Evolutionary conservation across 768 basidiomycete species (phyloP).

Genomic region (Calocybe gangraenosa): DNA sequence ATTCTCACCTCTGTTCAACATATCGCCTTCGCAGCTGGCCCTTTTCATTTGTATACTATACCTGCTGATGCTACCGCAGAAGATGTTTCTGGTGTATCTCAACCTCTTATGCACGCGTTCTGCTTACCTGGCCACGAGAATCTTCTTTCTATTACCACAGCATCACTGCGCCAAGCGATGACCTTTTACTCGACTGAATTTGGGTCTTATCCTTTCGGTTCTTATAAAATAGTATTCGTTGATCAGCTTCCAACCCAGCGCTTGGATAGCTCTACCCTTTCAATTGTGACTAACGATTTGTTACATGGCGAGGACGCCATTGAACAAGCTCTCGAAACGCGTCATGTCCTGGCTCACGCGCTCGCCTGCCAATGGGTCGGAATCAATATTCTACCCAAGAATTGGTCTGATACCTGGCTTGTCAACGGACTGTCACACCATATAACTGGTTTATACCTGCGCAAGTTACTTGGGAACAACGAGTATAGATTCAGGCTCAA

Average conservation of each 20-base stretch:
- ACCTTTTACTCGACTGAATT: constrained; percentile 87
- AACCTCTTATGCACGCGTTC: constrained; percentile 84
- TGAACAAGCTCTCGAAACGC: constrained; percentile 89
- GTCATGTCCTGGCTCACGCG: constrained; percentile 82
- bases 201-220: constrained; percentile 94
- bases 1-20: constrained; percentile 93
- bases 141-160: constrained; percentile 62
- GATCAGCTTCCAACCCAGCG: constrained; percentile 80
- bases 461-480: constrained; percentile 89
- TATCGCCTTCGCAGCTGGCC: constrained; percentile 92
- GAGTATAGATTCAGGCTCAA: constrained; percentile 94
- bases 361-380: constrained; percentile 97
- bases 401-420: constrained; percentile 95
- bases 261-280: constrained; percentile 82
- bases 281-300: constrained; percentile 75
- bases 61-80: constrained; percentile 57
- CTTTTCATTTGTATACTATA: constrained; percentile 78
- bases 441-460: constrained; percentile 83
- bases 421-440: constrained; percentile 91
- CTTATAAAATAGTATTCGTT: constrained; percentile 92
- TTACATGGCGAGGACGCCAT: constrained; percentile 86
- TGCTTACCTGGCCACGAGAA: constrained; percentile 87
- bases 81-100: constrained; percentile 59
- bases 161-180: constrained; percentile 85
- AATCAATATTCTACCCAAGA: constrained; percentile 91